Conservation (phyloP, 2,329 filamentous ascomycete species). For the Alternaria sp. region DNA sequence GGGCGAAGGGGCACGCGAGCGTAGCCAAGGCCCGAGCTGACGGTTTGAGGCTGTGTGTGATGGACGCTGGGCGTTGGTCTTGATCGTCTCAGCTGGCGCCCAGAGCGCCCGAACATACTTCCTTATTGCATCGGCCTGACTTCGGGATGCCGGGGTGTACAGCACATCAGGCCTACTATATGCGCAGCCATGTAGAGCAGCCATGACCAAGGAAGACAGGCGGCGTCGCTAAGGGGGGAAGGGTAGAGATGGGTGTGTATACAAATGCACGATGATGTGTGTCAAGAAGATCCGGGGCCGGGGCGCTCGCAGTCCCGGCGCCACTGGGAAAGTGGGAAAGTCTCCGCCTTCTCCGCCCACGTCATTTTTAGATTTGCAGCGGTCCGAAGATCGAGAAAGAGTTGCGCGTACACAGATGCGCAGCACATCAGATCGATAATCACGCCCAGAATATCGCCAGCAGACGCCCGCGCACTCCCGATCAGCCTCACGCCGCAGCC, state of each 20-base stretch:
- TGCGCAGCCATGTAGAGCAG: neutral
- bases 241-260: neutral
- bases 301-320: neutral
- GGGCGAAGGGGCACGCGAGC: conserved; percentile 25
- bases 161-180: neutral
- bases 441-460: neutral
- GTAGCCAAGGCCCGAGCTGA: conserved; percentile 23
- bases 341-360: conserved; percentile 20
- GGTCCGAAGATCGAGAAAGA: neutral
- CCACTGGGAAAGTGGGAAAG: neutral
- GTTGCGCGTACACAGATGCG: conserved; percentile 13
- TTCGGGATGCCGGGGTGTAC: neutral
- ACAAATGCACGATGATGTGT: neutral
- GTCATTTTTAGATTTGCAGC: conserved; percentile 21
- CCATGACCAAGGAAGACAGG: neutral
- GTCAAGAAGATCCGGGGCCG: neutral
- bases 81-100: conserved; percentile 26
- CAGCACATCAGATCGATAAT: neutral
- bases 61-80: conserved; percentile 11
- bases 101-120: conserved; percentile 8
- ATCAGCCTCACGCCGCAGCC: conserved; percentile 3
- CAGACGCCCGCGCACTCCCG: conserved; percentile 4
- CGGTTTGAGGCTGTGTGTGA: conserved; percentile 30
- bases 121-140: conserved; percentile 5
- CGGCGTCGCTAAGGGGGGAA: neutral